Conservation (phyloP, 139 green algal species). For the Chlamydomonas incerta region DNA sequence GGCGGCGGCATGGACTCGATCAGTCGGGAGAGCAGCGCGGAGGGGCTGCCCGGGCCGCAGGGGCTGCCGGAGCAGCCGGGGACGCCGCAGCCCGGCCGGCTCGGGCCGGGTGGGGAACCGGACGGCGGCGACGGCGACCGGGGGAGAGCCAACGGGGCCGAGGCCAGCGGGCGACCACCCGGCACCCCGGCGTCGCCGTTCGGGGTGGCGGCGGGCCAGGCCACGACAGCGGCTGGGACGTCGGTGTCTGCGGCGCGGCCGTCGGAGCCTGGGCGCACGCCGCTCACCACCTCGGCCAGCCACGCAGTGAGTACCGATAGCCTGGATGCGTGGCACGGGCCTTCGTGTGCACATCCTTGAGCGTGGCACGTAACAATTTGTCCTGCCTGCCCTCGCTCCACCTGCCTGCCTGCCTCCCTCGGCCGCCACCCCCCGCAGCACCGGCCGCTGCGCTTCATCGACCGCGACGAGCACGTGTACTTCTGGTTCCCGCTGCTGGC, state of each 20-base stretch:
- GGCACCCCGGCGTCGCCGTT: neutral
- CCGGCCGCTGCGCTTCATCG: constrained; percentile 56
- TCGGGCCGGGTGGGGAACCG: neutral
- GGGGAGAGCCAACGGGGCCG: neutral
- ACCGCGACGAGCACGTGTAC: constrained; percentile 94
- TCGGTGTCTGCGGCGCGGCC: neutral
- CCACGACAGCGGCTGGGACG: neutral
- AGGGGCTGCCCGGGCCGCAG: neutral
- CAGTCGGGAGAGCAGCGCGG: constrained; percentile 12
- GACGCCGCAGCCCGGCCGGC: neutral
- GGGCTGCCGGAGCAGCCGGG: too few relatives aligned
- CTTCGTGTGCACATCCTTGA: too few relatives aligned
- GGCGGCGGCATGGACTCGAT: neutral
- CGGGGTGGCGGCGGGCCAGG: neutral
- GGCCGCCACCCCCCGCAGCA: neutral
- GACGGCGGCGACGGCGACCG: neutral
- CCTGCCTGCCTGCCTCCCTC: neutral
- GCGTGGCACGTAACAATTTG: neutral
- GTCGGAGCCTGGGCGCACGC: neutral
- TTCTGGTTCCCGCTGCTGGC: constrained; percentile 99
- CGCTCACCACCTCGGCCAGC: neutral
- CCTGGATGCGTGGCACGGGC: too few relatives aligned
- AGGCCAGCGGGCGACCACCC: neutral
- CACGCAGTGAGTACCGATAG: too few relatives aligned
- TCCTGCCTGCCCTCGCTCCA: neutral